Evolutionary conservation across 805 yeast genomes (phyloP).

Genomic region (Wickerhamomyces subpelliculosus): DNA sequence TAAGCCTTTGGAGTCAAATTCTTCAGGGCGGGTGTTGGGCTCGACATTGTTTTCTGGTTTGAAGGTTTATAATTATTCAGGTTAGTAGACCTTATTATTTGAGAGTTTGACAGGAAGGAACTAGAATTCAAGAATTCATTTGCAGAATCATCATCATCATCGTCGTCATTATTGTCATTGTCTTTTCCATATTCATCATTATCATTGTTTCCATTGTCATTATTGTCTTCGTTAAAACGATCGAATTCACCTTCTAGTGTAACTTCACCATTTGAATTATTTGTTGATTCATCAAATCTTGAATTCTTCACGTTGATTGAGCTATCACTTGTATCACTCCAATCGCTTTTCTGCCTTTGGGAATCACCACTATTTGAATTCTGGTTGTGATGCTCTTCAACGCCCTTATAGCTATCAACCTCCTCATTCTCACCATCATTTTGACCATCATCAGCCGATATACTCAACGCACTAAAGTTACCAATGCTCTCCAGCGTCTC

Average conservation of each 20-base stretch:
- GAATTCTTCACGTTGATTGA: background rate
- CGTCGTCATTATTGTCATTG: background rate
- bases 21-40: conserved; percentile 17
- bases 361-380: too few relatives aligned
- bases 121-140: conserved; percentile 22
- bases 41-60: conserved; percentile 3
- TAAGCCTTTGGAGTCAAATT: background rate
- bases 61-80: conserved; percentile 10
- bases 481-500: too few relatives aligned
- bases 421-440: too few relatives aligned
- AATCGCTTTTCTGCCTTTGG: too few relatives aligned
- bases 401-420: too few relatives aligned
- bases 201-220: conserved; percentile 3
- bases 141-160: conserved; percentile 5
- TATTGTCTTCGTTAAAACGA: background rate
- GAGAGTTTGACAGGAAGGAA: conserved; percentile 20
- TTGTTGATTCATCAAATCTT: background rate
- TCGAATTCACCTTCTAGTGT: background rate
- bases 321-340: too few relatives aligned
- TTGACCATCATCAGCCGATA: too few relatives aligned
- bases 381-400: too few relatives aligned
- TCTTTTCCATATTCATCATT: conserved; percentile 1
- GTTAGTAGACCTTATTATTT: conserved; percentile 18
- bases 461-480: too few relatives aligned
- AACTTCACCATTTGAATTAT: background rate